Evolutionary conservation across 345 rosid genomes (phyloP).

Genomic region (Sonneratia alba): DNA sequence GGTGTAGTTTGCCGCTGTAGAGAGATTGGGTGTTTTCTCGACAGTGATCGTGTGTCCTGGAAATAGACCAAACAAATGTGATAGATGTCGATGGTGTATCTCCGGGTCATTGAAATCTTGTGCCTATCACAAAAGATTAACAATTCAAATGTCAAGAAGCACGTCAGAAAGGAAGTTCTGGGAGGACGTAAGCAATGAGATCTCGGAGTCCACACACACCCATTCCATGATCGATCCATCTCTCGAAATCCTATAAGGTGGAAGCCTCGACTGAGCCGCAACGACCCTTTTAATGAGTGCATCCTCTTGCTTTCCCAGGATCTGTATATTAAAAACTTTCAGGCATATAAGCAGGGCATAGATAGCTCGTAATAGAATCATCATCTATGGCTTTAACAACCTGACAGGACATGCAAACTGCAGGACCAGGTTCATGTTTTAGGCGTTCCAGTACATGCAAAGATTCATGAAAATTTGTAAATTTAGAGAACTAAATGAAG

Average conservation of each 20-base stretch:
- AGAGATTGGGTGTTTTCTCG: conserved; percentile 63
- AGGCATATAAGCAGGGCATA: no score
- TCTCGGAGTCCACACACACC: conserved; percentile 27
- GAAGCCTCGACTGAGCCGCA: conserved; percentile 59
- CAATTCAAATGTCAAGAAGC: background rate
- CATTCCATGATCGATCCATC: conserved; percentile 99
- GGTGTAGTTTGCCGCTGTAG: conserved; percentile 63
- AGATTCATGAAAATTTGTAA: no score
- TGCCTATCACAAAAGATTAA: conserved; percentile 27
- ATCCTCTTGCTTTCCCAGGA: conserved; percentile 53
- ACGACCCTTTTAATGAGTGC: conserved; percentile 44
- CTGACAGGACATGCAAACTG: background rate
- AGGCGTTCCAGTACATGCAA: background rate
- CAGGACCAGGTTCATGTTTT: background rate
- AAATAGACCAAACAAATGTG: conserved; percentile 87
- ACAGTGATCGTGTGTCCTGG: conserved; percentile 80
- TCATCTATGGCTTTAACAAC: background rate
- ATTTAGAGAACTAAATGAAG: no score
- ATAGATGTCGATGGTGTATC: conserved; percentile 74
- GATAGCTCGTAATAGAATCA: background rate
- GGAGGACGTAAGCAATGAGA: background rate
- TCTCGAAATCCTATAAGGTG: conserved; percentile 57
- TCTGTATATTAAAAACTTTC: conserved; percentile 28
- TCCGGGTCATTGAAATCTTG: conserved; percentile 84
- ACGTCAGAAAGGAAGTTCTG: background rate